A percentile compares a stretch with the other conserved stretches of the same genome.
Conservation (phyloP, 2,329 filamentous ascomycete species). For the Arthroderma sp. region DNA sequence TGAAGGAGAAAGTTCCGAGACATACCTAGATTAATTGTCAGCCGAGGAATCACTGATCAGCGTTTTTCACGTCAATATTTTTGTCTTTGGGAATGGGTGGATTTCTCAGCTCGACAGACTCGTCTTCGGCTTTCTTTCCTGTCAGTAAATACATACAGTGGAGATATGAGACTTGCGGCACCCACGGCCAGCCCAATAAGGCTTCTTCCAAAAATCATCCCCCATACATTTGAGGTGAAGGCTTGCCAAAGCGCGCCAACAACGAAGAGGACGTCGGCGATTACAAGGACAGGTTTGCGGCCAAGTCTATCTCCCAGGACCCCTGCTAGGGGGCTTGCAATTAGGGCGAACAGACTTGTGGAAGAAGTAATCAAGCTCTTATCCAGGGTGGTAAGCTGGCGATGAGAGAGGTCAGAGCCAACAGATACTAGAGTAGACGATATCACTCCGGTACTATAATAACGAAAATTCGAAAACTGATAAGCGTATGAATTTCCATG, state of each 20-base stretch:
- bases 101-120: no score
- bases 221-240: constrained; percentile 26
- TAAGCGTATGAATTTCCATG: not conserved
- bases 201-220: constrained; percentile 35
- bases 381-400: constrained; percentile 39
- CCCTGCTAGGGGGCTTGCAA: constrained; percentile 43
- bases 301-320: constrained; percentile 38
- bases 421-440: constrained; percentile 47
- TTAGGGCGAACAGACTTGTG: constrained; percentile 44
- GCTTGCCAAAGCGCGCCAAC: constrained; percentile 34
- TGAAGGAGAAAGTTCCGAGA: constrained; percentile 71
- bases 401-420: constrained; percentile 38
- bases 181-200: constrained; percentile 36
- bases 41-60: no score
- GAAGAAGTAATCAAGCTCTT: constrained; percentile 46
- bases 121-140: no score
- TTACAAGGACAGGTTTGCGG: constrained; percentile 34
- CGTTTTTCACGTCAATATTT: no score
- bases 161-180: constrained; percentile 59
- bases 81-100: no score
- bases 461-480: constrained; percentile 9
- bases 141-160: constrained; percentile 38
- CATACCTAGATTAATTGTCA: constrained; percentile 41
- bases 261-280: constrained; percentile 33
- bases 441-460: constrained; percentile 44